Evolutionary conservation across 257 asterid genomes (phyloP).

Genomic region (Misopates orontium): DNA sequence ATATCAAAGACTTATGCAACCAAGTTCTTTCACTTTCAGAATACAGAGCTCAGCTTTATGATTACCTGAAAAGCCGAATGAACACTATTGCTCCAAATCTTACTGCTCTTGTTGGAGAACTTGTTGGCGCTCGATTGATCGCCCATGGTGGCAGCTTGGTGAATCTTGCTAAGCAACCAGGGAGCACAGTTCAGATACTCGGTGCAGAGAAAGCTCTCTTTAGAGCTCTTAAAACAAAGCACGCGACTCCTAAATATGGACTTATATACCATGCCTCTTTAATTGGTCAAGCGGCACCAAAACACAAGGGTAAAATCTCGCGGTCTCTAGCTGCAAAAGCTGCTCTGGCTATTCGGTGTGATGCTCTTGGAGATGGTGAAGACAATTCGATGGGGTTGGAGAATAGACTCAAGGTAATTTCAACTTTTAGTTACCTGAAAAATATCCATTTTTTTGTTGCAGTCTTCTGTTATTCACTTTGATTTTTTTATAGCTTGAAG

Average conservation of each 20-base stretch:
- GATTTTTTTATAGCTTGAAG: slow-evolving; percentile 43
- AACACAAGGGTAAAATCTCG: slow-evolving; percentile 63
- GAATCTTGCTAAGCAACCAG: slow-evolving; percentile 25
- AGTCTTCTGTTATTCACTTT: not conserved
- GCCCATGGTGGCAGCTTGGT: slow-evolving; percentile 22
- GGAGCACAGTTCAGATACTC: slow-evolving; percentile 65
- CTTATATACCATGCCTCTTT: slow-evolving; percentile 67
- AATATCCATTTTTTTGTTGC: not conserved
- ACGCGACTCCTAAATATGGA: slow-evolving; percentile 64
- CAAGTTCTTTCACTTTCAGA: slow-evolving; percentile 31
- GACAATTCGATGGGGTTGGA: slow-evolving; percentile 60
- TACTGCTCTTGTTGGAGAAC: slow-evolving; percentile 67
- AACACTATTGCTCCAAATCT: slow-evolving; percentile 68
- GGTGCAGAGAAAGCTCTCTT: slow-evolving; percentile 71
- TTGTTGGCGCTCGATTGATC: slow-evolving; percentile 50
- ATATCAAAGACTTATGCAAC: slow-evolving; percentile 54
- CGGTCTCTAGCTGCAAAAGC: slow-evolving; percentile 61
- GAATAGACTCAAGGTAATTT: slow-evolving; percentile 50
- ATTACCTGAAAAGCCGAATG: slow-evolving; percentile 46
- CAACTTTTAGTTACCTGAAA: not conserved
- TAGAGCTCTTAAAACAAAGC: slow-evolving; percentile 65
- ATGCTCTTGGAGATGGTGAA: slow-evolving; percentile 53
- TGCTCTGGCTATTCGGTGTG: slow-evolving; percentile 58
- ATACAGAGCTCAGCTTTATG: slow-evolving; percentile 15
- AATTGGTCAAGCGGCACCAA: slow-evolving; percentile 72